Evolutionary conservation across 139 green algal species (phyloP), one percentile per base, ranked within the genome.

Genomic region (Chlamydomonas sp.): DNA sequence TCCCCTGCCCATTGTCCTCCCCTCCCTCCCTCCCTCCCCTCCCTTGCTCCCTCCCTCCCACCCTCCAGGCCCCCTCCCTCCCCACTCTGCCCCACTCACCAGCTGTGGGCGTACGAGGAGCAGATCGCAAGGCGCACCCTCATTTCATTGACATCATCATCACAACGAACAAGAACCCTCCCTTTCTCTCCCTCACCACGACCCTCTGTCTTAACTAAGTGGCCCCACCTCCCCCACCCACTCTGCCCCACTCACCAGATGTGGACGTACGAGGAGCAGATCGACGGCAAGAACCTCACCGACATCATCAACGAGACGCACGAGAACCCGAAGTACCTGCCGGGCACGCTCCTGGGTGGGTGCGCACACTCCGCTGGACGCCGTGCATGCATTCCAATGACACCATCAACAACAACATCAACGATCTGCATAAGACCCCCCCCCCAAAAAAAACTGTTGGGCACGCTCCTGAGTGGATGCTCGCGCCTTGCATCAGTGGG

Each of bases 281-380:
- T 35, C 37, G 37, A 69, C 36, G 76, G 76, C 58, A 54, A 58
- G 48, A 86, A 83, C 71, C 81, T 91, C 73, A 84, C 82, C 0
- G 80, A 87, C 35, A 6, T 88, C 24, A 91, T 91, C 81, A 91
- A 91, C 71, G 68, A 76, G 20, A 58, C 29, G 3, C 79, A 91
- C 62, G 80, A 83, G 30, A 90, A 90, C 30, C 43, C 39, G 3
- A 87, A 88, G 67, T 90, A 90, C 77, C 50, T 87, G 28, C 82
- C 79, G 1, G 47, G 20, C 16, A 30, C 54, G 24, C 26, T 64
- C 22, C 54, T 26, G 22, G 24, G n/a, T n/a, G n/a, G n/a, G n/a
- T n/a, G n/a, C n/a, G n/a, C n/a, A n/a, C n/a, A n/a, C n/a, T n/a
- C n/a, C n/a, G n/a, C n/a, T n/a, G n/a, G n/a, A n/a, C n/a, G n/a